Conservation (phyloP, 805 yeast species). For the Schizosaccharomyces pombe region DNA sequence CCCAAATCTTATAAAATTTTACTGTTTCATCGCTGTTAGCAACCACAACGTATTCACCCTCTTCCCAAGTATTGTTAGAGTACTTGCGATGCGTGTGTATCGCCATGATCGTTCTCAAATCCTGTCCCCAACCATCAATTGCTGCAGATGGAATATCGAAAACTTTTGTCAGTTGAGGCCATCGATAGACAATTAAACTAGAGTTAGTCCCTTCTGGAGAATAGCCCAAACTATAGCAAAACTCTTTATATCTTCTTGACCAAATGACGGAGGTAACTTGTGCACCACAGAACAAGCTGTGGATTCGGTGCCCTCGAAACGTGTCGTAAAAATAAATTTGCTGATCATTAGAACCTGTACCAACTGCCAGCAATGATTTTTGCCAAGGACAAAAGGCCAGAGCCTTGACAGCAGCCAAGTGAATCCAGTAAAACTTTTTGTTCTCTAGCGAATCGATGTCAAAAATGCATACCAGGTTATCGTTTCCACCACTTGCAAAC, state of each 20-base stretch:
- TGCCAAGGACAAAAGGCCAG: conserved; percentile 84
- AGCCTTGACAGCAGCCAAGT: conserved; percentile 75
- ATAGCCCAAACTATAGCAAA: background rate
- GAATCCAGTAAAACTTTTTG: conserved; percentile 52
- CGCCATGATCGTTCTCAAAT: background rate
- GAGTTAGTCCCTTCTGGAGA: background rate
- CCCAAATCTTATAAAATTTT: conserved; percentile 55
- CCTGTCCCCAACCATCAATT: conserved; percentile 38
- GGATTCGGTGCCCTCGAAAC: conserved; percentile 45
- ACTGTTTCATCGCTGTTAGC: conserved; percentile 63
- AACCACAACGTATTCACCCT: conserved; percentile 35
- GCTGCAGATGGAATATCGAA: conserved; percentile 31
- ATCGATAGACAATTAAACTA: background rate
- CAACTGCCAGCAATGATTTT: conserved; percentile 56
- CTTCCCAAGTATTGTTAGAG: conserved; percentile 23
- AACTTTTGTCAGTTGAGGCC: conserved; percentile 13
- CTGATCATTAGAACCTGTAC: conserved; percentile 72
- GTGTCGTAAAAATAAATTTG: conserved; percentile 72
- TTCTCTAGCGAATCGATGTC: conserved; percentile 37
- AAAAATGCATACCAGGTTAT: conserved; percentile 81
- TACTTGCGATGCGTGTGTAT: conserved; percentile 30
- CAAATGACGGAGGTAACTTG: conserved; percentile 21
- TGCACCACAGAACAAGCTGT: conserved; percentile 32
- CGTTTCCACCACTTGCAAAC: conserved; percentile 84
- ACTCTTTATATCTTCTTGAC: conserved; percentile 8